Base-by-base conservation (phyloP, 2,329 filamentous ascomycete genomes). In the Cladophialophora carrionii region DNA sequence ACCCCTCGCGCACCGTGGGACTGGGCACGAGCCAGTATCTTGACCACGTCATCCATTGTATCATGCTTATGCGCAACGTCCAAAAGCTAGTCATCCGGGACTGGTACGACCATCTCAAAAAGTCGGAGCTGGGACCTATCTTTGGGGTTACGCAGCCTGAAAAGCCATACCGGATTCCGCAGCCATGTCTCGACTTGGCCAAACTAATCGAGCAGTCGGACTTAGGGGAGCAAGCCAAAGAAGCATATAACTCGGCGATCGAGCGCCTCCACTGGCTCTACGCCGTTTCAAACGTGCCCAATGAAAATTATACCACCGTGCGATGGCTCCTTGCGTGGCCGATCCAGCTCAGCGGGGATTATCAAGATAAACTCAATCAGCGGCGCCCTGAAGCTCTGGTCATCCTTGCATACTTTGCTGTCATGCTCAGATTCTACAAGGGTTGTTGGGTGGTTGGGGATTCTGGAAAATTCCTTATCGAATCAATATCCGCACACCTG, bases 391-490 rank as follows among this genome's bases (percentile, higher is more conserved):
- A 81, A 64, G 78, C 79, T 2, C 68, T 81, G 8, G 75, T 78
- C 10, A 73, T 81, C 24, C 72, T 81, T 4, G 78, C 78, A 1
- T 77, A 81, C 63, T 81, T 77, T 64, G 76, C 75, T 0, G 77
- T 81, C 17, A 64, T 80, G 6, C 54, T 79, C 29, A 73, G 78
- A 64, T 65, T 66, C 1, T 72, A 71, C 26, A 71, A 70, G 10
- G 68, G 74, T 12, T 71, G 70, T 41, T 80, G 78, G 78, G 46
- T 72, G 5, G 74, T 78, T 53, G 71, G 70, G 4, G 71, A 75
- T 59, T 71, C 71, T 7, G 74, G 74, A 0, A 22, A 54, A 14
- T 73, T 70, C 57, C 12, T 76, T n/a, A 69, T 76, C 26, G 37
- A 65, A 29, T 63, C 69, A 0, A 70, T 76, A 32, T 65, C 32